phyloP scores from a whole-genome alignment of 305 asterid genomes.

The Rubia balearica region DNA sequence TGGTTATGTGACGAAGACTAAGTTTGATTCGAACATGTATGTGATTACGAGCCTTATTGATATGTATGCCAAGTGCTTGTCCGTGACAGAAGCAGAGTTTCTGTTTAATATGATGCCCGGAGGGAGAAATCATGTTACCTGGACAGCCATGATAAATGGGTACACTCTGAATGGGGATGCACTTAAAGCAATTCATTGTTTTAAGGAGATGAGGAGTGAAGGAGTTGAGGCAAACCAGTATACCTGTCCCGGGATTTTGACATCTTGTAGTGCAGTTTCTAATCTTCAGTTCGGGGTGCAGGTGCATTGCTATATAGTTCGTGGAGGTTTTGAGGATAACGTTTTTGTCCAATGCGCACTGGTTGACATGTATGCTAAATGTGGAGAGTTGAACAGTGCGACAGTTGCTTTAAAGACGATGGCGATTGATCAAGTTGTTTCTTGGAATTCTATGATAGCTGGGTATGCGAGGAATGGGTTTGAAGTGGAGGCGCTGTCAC shows the following conservation, averaged over 20 bases:
- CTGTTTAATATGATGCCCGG: constrained; percentile 45
- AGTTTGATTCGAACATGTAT: constrained; percentile 47
- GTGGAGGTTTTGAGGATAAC: constrained; percentile 72
- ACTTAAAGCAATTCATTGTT: constrained; percentile 43
- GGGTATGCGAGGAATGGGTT: constrained; percentile 55
- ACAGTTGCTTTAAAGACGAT: constrained; percentile 42
- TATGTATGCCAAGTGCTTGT: constrained; percentile 60
- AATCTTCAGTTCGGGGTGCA: constrained; percentile 48
- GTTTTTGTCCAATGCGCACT: constrained; percentile 71
- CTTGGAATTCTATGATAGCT: constrained; percentile 76
- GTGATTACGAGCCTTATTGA: constrained; percentile 69
- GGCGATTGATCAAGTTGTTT: constrained; percentile 47
- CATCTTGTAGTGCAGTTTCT: constrained; percentile 47
- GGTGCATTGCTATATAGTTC: constrained; percentile 56
- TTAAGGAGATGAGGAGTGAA: constrained; percentile 52
- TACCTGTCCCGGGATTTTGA: constrained; percentile 71
- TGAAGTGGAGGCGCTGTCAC: constrained; percentile 44
- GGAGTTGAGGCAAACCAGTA: constrained; percentile 74
- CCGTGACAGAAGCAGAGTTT: constrained; percentile 46
- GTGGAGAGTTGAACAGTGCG: constrained; percentile 59
- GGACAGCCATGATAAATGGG: constrained; percentile 87
- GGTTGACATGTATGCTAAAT: constrained; percentile 77
- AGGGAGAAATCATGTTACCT: constrained; percentile 76
- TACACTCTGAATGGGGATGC: constrained; percentile 58
- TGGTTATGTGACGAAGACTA: constrained; percentile 49